These are phyloP conservation scores for Citrus medica DNA, from an alignment of 345 rosid genomes.

Conservation along the genomic window DNA sequence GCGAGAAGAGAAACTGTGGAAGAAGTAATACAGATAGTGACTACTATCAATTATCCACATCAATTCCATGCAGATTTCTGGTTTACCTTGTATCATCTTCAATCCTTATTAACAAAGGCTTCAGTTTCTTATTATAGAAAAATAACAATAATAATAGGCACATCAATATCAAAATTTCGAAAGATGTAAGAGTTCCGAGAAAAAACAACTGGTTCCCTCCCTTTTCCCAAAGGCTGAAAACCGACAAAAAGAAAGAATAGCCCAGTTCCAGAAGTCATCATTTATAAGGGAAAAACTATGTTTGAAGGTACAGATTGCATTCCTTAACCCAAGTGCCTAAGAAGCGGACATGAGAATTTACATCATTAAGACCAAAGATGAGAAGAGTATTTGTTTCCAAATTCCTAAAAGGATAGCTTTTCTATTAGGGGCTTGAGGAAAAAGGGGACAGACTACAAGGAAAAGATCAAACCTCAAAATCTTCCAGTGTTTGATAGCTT, in stretches of 20 bases:
- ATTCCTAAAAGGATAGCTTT: neutral
- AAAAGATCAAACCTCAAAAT: slow-evolving; percentile 30
- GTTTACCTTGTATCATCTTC: too few species aligned
- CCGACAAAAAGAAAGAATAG: neutral
- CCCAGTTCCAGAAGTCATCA: neutral
- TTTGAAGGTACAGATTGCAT: neutral
- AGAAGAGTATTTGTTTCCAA: slow-evolving; percentile 1
- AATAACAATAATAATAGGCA: neutral
- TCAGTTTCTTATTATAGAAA: neutral
- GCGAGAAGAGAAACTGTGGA: neutral
- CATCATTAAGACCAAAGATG: neutral
- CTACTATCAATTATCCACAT: neutral
- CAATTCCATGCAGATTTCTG: neutral
- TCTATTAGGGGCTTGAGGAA: neutral
- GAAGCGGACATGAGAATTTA: neutral
- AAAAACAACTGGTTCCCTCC: neutral
- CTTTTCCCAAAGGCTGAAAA: neutral
- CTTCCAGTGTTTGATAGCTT: slow-evolving; percentile 18
- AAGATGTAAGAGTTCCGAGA: neutral
- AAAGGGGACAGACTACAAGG: neutral
- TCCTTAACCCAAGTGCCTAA: neutral
- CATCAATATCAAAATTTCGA: neutral
- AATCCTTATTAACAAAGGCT: neutral
- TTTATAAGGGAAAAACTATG: neutral
- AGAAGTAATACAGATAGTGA: neutral